These are phyloP conservation scores for Wickerhamiella azyma DNA, from an alignment of 805 yeast species.

Conservation along the genomic window DNA sequence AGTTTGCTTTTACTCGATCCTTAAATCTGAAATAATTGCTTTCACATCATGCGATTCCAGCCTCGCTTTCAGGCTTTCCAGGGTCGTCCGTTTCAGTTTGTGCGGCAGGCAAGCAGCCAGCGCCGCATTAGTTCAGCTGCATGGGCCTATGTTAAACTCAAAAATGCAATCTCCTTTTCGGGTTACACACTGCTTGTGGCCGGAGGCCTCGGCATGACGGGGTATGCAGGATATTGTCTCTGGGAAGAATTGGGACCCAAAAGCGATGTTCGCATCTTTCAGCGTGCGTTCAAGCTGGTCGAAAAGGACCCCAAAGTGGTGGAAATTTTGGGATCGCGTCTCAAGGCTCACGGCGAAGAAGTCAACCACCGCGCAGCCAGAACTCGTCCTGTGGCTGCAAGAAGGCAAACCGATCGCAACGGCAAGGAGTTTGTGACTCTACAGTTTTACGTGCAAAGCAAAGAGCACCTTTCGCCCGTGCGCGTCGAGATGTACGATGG, in stretches of 20 bases:
- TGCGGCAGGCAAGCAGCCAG: neutral
- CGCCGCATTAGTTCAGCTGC: slow-evolving; percentile 4
- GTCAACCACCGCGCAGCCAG: slow-evolving; percentile 63
- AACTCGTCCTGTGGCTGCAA: slow-evolving; percentile 65
- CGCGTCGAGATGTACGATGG: slow-evolving; percentile 55
- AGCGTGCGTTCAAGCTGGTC: slow-evolving; percentile 65
- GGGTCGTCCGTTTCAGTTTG: neutral
- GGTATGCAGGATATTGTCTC: slow-evolving; percentile 56
- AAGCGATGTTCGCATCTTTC: slow-evolving; percentile 83
- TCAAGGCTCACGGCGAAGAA: slow-evolving; percentile 74
- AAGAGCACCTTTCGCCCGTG: slow-evolving; percentile 49
- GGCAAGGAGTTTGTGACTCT: slow-evolving; percentile 71
- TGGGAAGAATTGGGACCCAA: slow-evolving; percentile 77
- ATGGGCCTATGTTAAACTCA: neutral
- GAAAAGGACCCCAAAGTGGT: slow-evolving; percentile 55
- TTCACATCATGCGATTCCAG: neutral
- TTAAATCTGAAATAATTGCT: neutral
- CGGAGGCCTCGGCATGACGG: slow-evolving; percentile 26
- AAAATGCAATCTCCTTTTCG: slow-evolving; percentile 23
- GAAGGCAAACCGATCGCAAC: slow-evolving; percentile 47
- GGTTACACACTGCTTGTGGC: slow-evolving; percentile 25
- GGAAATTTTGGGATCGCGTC: slow-evolving; percentile 42
- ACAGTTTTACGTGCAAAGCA: slow-evolving; percentile 78
- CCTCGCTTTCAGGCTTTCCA: neutral
- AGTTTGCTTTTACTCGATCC: neutral